Conservation (phyloP, 345 rosid species). For the Atalantia buxifolia region DNA sequence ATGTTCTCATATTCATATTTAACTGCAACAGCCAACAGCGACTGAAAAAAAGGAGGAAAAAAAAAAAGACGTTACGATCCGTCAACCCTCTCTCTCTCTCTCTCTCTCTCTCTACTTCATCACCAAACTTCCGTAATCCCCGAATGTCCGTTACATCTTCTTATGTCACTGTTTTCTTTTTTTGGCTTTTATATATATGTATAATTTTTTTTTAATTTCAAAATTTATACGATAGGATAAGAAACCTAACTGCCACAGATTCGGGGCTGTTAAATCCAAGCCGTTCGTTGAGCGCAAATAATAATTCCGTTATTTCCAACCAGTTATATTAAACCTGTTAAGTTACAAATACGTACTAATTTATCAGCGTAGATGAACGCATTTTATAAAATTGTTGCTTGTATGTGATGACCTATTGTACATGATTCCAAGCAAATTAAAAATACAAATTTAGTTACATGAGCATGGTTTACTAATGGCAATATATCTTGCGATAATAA, state of each 20-base stretch:
- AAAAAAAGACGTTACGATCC: not conserved
- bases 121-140: slow-evolving; percentile 8
- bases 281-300: not conserved
- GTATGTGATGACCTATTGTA: not conserved
- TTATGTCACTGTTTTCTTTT: not conserved
- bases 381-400: not conserved
- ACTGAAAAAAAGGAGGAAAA: too few relatives aligned
- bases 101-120: not conserved
- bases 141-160: slow-evolving; percentile 15
- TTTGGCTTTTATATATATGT: not conserved
- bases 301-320: not conserved
- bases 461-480: too few relatives aligned
- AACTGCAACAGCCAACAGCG: not conserved
- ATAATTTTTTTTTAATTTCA: not conserved
- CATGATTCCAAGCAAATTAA: not conserved
- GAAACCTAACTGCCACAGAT: slow-evolving; percentile 12
- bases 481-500: not conserved
- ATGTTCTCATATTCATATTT: not conserved
- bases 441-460: too few relatives aligned
- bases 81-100: not conserved
- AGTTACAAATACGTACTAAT: not conserved
- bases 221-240: not conserved
- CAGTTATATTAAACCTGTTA: not conserved
- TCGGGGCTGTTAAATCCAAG: slow-evolving; percentile 1
- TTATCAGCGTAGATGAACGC: too few relatives aligned